These are phyloP conservation scores for Dorcoceras hygrometricum DNA, from an alignment of 257 asterid species.

Conservation along the genomic window DNA sequence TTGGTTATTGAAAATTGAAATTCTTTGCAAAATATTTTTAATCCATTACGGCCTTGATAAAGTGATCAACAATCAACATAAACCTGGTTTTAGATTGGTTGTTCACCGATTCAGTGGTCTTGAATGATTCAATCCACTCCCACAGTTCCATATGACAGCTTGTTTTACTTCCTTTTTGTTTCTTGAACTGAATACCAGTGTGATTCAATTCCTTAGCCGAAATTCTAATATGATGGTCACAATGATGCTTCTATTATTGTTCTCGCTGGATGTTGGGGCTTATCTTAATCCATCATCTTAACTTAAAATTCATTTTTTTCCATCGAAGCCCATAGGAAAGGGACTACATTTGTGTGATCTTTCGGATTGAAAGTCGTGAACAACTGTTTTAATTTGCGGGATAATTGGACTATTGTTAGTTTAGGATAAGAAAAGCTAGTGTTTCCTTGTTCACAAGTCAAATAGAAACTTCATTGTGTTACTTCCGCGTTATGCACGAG, in stretches of 20 bases:
- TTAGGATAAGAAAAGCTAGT: background rate
- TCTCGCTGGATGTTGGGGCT: background rate
- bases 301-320: background rate
- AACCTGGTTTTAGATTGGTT: background rate
- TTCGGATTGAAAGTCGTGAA: background rate
- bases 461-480: too few relatives aligned
- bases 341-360: background rate
- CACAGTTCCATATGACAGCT: background rate
- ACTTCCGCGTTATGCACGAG: background rate
- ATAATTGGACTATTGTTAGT: background rate
- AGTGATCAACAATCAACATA: background rate
- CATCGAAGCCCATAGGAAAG: background rate
- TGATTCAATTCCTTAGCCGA: background rate
- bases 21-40: background rate
- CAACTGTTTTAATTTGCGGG: background rate
- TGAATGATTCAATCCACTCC: background rate
- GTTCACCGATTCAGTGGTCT: background rate
- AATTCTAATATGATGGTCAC: background rate
- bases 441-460: background rate
- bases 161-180: background rate
- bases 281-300: background rate
- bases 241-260: background rate
- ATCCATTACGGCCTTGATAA: background rate
- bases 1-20: background rate
- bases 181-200: background rate